Base-by-base conservation (phyloP, 225 moss, liverwort and hornwort genomes). In the Antitrichia curtipendula region DNA sequence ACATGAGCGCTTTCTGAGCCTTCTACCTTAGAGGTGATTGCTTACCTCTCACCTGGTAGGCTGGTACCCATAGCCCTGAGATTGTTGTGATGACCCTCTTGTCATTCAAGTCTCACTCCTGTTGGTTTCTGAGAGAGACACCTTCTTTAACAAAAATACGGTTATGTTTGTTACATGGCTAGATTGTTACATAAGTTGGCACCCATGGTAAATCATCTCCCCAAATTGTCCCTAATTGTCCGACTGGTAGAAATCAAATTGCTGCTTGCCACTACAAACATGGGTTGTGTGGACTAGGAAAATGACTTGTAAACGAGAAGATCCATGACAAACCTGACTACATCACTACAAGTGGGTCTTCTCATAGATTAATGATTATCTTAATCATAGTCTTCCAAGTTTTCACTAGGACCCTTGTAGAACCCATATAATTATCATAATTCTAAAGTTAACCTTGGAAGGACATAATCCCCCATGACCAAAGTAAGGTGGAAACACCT, bases 401-500 rank as follows among this genome's bases (percentile, higher is more conserved):
- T 73, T 31, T 0, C 4, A 18, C 9, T 10, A 18, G 19, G 47
- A 1, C 1, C 73, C 7, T 49, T 49, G 12, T 31, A 47, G 47
- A 47, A 47, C 1, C 11, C 2, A 3, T 5, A 11, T 6, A n/a
- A n/a, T n/a, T n/a, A 43, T 72, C 4, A 29, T 18, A 73, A 31
- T 47, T 47, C 0, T 73, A 2, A 49, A 49, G 12, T 12, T 73
- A 47, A 18, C 1, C 6, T 0, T 45, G 1, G 6, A 29, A 17
- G 6, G 29, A 17, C 0, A 4, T 1, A 0, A 0, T 1, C 17
- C 6, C 5, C 18, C 2, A 18, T 29, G 11, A 18, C 11, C 7
- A 47, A 47, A 4, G 2, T 73, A n/a, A n/a, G n/a, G n/a, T n/a
- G n/a, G n/a, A n/a, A n/a, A n/a, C n/a, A n/a, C n/a, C n/a, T n/a